Evolutionary conservation across 768 basidiomycete genomes (phyloP).

Genomic region (Filobasidium floriforme): DNA sequence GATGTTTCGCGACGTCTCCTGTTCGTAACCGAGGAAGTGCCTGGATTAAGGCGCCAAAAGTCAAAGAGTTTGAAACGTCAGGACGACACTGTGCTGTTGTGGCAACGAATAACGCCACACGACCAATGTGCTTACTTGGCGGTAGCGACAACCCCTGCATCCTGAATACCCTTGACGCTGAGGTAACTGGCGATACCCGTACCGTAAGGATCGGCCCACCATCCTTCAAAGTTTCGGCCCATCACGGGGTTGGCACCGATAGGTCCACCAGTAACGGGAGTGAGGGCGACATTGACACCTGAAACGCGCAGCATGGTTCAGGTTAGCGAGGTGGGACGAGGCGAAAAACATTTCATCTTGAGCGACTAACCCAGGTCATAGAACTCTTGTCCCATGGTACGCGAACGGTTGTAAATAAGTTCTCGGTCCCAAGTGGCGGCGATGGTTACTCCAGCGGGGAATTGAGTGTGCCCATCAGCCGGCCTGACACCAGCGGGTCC

Average conservation of each 20-base stretch:
- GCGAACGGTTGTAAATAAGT: conserved; percentile 68
- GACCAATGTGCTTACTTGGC: conserved; percentile 15
- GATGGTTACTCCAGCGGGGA: conserved; percentile 38
- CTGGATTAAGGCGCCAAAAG: conserved; percentile 1
- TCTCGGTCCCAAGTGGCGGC: conserved; percentile 57
- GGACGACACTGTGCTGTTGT: conserved; percentile 13
- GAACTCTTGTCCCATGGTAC: conserved; percentile 74
- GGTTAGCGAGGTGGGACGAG: not conserved
- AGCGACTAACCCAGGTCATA: conserved; percentile 51
- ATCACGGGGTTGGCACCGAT: conserved; percentile 33
- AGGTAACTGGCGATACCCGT: conserved; percentile 28
- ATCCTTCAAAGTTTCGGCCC: conserved; percentile 41
- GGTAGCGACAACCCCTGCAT: conserved; percentile 28
- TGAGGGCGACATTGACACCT: conserved; percentile 20
- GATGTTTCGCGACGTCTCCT: conserved; percentile 22
- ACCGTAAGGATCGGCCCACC: conserved; percentile 18
- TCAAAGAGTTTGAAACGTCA: not conserved
- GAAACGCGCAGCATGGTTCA: not conserved
- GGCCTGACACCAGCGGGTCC: conserved; percentile 38
- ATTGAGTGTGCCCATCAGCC: conserved; percentile 41
- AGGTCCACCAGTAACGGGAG: conserved; percentile 38
- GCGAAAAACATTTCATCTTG: conserved; percentile 61
- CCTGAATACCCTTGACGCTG: conserved; percentile 23
- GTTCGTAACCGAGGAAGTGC: conserved; percentile 25
- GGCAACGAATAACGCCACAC: not conserved